These are phyloP conservation scores for Monilinia fructigena DNA, from an alignment of 2,329 filamentous ascomycete genomes.

Conservation along the genomic window DNA sequence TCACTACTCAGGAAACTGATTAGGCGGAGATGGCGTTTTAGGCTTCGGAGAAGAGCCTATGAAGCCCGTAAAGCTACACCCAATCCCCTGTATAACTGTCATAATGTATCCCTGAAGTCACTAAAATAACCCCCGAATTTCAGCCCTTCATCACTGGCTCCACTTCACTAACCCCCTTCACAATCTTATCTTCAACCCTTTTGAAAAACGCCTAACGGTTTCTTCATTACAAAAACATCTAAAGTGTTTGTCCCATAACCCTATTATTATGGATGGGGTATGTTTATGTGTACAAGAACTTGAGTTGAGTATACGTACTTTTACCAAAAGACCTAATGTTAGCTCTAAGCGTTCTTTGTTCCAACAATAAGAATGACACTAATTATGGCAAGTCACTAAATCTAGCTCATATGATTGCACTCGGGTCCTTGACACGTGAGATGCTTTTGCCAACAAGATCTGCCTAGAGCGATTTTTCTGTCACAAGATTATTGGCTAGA, in stretches of 20 bases:
- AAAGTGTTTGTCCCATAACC: not conserved
- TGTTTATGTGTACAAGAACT: not conserved
- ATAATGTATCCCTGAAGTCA: constrained; percentile 1
- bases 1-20: constrained; percentile 3
- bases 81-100: constrained; percentile 2
- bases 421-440: constrained; percentile 4
- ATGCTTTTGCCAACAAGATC: not conserved
- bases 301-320: not conserved
- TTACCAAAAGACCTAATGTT: not conserved
- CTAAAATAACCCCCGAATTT: not conserved
- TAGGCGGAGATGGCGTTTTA: constrained; percentile 15
- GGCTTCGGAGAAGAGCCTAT: constrained; percentile 14
- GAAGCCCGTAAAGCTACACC: not conserved
- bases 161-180: not conserved
- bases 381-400: not conserved
- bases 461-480: not conserved
- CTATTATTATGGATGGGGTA: not conserved
- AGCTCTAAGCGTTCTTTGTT: not conserved
- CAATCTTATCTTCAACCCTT: not conserved
- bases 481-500: not conserved
- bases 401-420: not conserved
- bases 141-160: not conserved
- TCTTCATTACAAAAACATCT: not conserved
- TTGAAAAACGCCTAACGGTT: not conserved
- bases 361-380: not conserved